Evolutionary conservation across 2,329 filamentous ascomycete species (phyloP).

Genomic region (Clarireedia homoeocarpa): DNA sequence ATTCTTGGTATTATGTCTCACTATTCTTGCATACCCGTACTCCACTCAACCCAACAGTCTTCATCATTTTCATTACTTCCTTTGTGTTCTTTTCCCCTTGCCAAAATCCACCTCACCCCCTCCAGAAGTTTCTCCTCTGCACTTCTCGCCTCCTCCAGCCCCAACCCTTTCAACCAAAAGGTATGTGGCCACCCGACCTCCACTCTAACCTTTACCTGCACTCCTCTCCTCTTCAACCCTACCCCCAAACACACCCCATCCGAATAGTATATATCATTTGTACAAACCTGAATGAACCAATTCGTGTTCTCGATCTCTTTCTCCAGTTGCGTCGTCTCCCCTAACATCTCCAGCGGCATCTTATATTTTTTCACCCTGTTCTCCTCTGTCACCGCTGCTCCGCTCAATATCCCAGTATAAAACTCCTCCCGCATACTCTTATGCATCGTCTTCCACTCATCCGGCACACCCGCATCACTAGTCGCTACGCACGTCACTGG

Average conservation of each 20-base stretch:
- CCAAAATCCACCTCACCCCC: slow-evolving; percentile 36
- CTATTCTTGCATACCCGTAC: not conserved
- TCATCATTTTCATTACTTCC: not conserved
- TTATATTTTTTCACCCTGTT: slow-evolving; percentile 30
- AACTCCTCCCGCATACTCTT: slow-evolving; percentile 34
- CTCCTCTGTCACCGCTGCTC: slow-evolving; percentile 29
- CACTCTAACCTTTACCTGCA: slow-evolving; percentile 36
- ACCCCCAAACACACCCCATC: slow-evolving; percentile 44
- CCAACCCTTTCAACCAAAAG: slow-evolving; percentile 42
- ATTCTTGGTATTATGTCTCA: too few species aligned
- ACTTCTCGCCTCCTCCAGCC: slow-evolving; percentile 32
- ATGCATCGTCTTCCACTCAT: slow-evolving; percentile 31
- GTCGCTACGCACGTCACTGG: slow-evolving; percentile 41
- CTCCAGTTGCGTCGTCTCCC: slow-evolving; percentile 8
- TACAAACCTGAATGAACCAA: slow-evolving; percentile 41
- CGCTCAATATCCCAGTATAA: slow-evolving; percentile 29
- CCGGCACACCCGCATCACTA: slow-evolving; percentile 32
- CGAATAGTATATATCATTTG: slow-evolving; percentile 44
- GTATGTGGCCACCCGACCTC: slow-evolving; percentile 43
- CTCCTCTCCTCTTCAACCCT: slow-evolving; percentile 33
- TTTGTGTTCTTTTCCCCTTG: not conserved
- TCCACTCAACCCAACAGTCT: not conserved
- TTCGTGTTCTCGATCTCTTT: slow-evolving; percentile 25
- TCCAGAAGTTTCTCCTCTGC: slow-evolving; percentile 37
- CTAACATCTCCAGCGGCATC: slow-evolving; percentile 37